These are phyloP conservation scores for Botrytis fragariae DNA, from an alignment of 2,329 filamentous ascomycete genomes.

Conservation along the genomic window DNA sequence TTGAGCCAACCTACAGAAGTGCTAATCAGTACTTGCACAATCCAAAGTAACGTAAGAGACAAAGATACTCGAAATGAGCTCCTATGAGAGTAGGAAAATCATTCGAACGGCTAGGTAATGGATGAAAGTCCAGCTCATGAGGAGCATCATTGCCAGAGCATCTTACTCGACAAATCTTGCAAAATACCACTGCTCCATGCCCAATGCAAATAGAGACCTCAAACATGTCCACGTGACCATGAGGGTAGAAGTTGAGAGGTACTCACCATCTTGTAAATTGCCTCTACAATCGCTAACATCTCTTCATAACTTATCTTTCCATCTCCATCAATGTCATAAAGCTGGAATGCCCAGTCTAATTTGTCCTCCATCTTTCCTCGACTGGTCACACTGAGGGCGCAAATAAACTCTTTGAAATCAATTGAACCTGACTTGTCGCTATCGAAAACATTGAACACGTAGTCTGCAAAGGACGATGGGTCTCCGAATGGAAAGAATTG, in stretches of 20 bases:
- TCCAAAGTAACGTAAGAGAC: too few species aligned
- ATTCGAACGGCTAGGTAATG: not conserved
- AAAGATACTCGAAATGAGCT: not conserved
- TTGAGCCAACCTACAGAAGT: constrained; percentile 78
- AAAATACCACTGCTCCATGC: not conserved
- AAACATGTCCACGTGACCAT: not conserved
- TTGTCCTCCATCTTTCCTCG: constrained; percentile 99
- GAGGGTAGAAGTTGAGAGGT: not conserved
- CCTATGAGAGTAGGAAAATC: not conserved
- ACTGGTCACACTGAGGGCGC: constrained; percentile 92
- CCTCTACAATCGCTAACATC: constrained; percentile 98
- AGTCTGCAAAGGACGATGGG: constrained; percentile 95
- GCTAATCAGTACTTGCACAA: constrained; percentile 15
- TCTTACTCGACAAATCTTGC: not conserved
- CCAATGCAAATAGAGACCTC: not conserved
- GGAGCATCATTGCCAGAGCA: not conserved
- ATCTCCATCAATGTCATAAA: constrained; percentile 98
- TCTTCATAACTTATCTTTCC: constrained; percentile 99
- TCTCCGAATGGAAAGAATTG: constrained; percentile 99
- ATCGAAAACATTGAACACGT: constrained; percentile 99
- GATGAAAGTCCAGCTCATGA: not conserved
- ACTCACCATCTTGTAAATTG: constrained; percentile 98
- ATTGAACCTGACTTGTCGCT: constrained; percentile 96
- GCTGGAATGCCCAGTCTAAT: constrained; percentile 97
- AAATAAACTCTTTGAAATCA: constrained; percentile 99